Conservation (phyloP, 2,329 filamentous ascomycete genomes). For the Sarocladium strictum region DNA sequence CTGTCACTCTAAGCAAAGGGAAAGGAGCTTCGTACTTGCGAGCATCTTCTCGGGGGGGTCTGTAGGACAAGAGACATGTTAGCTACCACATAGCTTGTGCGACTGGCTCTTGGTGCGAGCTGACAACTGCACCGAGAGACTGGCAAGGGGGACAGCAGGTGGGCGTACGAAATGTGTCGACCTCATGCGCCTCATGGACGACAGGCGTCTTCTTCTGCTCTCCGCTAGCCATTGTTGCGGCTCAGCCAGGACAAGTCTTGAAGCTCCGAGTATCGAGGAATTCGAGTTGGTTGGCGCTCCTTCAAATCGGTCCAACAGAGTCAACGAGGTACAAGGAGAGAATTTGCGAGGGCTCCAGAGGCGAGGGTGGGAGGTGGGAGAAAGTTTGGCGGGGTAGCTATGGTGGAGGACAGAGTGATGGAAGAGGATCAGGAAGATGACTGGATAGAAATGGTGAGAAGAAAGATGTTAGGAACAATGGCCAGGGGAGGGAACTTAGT, state of each 20-base stretch:
- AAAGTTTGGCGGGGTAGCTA: constrained; percentile 8
- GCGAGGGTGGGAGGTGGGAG: neutral
- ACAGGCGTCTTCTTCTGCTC: constrained; percentile 41
- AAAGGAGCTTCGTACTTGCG: constrained; percentile 47
- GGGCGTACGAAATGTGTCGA: constrained; percentile 64
- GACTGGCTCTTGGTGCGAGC: neutral
- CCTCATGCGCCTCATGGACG: constrained; percentile 69
- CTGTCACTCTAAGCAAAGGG: neutral
- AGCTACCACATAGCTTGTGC: constrained; percentile 10
- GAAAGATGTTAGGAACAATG: neutral
- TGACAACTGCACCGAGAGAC: neutral
- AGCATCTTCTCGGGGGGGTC: constrained; percentile 63
- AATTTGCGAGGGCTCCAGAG: neutral
- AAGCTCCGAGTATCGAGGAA: neutral
- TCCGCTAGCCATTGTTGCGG: constrained; percentile 33
- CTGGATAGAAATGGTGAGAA: neutral
- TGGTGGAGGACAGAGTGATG: neutral
- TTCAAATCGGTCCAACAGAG: neutral
- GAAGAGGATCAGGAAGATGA: neutral
- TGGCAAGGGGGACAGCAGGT: neutral
- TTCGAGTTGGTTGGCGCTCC: neutral
- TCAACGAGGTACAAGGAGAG: neutral
- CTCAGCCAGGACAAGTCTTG: neutral
- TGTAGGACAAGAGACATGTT: constrained; percentile 23
- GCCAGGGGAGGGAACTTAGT: neutral